Evolutionary conservation across 768 basidiomycete species (phyloP).

Genomic region (Kwoniella dejecticola): DNA sequence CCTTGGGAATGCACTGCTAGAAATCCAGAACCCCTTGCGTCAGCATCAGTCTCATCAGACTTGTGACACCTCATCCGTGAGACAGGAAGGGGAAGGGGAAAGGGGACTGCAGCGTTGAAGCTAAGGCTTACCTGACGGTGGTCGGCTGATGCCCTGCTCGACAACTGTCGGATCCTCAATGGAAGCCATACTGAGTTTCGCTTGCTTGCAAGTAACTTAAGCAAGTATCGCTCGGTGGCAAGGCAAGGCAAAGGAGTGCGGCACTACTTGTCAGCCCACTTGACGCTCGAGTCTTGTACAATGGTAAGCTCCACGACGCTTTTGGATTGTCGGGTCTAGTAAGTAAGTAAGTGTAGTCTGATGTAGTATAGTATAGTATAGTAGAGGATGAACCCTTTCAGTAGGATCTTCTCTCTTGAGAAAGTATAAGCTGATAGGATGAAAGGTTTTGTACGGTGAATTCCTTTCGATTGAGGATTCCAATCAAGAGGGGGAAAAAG

Average conservation of each 20-base stretch:
- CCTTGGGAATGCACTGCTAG: constrained; percentile 1
- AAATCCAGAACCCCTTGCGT: not conserved
- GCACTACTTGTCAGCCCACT: not conserved
- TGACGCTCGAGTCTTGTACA: not conserved
- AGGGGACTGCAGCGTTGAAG: too few species aligned
- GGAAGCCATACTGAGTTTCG: not conserved
- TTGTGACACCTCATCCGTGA: not conserved
- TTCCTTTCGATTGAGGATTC: constrained; percentile 11
- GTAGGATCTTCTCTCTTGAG: not conserved
- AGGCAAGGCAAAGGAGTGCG: constrained; percentile 13
- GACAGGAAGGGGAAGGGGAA: too few species aligned
- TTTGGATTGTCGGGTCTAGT: too few species aligned
- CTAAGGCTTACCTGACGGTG: constrained; percentile 1
- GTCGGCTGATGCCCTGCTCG: not conserved
- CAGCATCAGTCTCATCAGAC: not conserved
- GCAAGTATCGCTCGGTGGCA: constrained; percentile 3
- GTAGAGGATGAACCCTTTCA: constrained; percentile 9
- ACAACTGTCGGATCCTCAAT: too few species aligned
- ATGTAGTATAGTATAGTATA: too few species aligned
- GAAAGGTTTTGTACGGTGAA: constrained; percentile 1
- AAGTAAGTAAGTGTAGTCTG: too few species aligned
- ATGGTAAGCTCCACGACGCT: too few species aligned
- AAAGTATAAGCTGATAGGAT: not conserved
- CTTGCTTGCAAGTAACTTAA: too few species aligned
- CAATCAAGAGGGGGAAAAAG: not conserved